Conservation (phyloP, 1,284 basidiomycete genomes). For the Cryptococcus sp. region DNA sequence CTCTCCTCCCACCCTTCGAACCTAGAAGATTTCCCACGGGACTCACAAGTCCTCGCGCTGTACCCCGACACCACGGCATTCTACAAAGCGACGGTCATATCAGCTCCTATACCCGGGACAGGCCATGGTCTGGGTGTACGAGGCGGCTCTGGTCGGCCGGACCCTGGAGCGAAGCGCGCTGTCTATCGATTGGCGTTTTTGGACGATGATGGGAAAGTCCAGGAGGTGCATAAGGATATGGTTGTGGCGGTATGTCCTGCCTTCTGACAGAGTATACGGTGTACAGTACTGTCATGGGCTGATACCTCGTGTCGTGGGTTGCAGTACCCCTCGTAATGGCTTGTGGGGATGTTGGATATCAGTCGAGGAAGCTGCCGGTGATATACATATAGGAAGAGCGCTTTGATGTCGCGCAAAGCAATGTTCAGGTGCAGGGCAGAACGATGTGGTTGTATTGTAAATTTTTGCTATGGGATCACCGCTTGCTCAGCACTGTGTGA, state of each 20-base stretch:
- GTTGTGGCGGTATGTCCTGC: conserved; percentile 47
- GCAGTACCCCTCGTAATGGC: too few species aligned
- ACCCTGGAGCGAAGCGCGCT: conserved; percentile 34
- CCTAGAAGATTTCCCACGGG: conserved; percentile 48
- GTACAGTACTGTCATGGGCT: too few species aligned
- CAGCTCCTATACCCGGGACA: conserved; percentile 38
- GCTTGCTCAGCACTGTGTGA: too few species aligned
- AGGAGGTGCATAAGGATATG: conserved; percentile 41
- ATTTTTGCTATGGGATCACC: too few species aligned
- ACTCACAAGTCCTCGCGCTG: conserved; percentile 54
- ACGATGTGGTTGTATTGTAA: too few species aligned
- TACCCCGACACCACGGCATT: conserved; percentile 60
- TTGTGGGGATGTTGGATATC: too few species aligned
- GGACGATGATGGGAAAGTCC: conserved; percentile 48
- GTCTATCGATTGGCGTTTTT: conserved; percentile 49
- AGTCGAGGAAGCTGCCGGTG: too few species aligned
- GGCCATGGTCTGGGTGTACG: conserved; percentile 32
- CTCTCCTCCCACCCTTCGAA: conserved; percentile 50
- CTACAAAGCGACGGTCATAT: conserved; percentile 55
- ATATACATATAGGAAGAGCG: too few species aligned
- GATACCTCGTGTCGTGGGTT: too few species aligned
- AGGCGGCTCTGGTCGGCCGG: conserved; percentile 20
- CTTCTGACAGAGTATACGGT: too few species aligned
- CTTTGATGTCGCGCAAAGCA: too few species aligned
- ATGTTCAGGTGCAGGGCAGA: too few species aligned